Conservation (phyloP, 768 basidiomycete genomes). For the Trametes gibbosa region DNA sequence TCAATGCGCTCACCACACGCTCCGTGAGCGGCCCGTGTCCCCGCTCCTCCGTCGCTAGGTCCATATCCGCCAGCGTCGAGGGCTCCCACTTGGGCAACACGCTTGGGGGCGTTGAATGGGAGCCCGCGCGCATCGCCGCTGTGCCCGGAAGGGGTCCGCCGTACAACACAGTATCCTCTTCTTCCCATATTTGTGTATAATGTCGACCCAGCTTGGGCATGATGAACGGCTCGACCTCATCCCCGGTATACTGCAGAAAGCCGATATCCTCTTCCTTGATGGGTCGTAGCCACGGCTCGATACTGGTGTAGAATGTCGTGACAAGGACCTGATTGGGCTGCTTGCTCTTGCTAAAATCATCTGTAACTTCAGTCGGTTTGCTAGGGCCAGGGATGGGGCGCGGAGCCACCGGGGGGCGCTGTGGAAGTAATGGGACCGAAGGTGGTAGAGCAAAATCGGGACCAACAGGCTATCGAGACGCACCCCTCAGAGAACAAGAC, state of each 20-base stretch:
- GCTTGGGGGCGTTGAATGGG: conserved; percentile 36
- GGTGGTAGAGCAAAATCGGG: conserved; percentile 65
- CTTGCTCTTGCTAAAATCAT: conserved; percentile 88
- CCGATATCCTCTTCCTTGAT: conserved; percentile 96
- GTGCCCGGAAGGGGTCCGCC: conserved; percentile 42
- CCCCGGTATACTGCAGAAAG: conserved; percentile 86
- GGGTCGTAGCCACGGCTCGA: conserved; percentile 86
- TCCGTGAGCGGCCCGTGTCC: conserved; percentile 90
- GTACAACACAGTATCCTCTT: conserved; percentile 68
- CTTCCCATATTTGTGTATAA: conserved; percentile 92
- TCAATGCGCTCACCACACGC: conserved; percentile 69
- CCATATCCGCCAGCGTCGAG: conserved; percentile 70
- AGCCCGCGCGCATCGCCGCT: conserved; percentile 36
- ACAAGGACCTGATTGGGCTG: conserved; percentile 63
- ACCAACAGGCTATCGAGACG: conserved; percentile 29
- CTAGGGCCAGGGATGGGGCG: conserved; percentile 78
- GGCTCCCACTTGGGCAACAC: conserved; percentile 74
- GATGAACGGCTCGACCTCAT: conserved; percentile 84
- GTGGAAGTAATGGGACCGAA: conserved; percentile 47
- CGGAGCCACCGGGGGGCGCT: conserved; percentile 60
- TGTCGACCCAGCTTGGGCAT: conserved; percentile 86
- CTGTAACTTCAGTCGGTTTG: conserved; percentile 75
- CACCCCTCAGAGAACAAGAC: background rate
- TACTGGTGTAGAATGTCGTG: conserved; percentile 80
- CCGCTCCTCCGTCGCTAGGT: conserved; percentile 67